Percentiles rank a stretch among this genome's conserved stretches.
phyloP scores from a whole-genome alignment of 2,329 filamentous ascomycete species.

The Didymosphaeria variabile region DNA sequence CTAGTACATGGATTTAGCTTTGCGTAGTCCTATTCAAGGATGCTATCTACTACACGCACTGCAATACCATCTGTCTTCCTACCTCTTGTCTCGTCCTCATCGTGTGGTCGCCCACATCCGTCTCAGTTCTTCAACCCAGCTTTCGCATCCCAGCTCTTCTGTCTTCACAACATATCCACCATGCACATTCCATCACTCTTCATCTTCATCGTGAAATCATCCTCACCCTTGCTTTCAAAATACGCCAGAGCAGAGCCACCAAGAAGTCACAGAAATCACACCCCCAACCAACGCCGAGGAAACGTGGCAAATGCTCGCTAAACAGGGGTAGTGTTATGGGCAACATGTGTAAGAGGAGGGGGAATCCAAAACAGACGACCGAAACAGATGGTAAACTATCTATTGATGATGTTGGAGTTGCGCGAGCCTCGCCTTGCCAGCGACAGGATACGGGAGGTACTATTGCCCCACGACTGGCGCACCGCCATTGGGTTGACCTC shows the following conservation, averaged over 20 bases:
- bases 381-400: constrained; percentile 28
- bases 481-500: constrained; percentile 33
- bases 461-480: constrained; percentile 25
- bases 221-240: constrained; percentile 1
- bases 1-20: neutral
- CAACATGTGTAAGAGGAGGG: constrained; percentile 24
- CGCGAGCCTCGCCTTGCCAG: neutral
- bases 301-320: constrained; percentile 43
- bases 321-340: constrained; percentile 19
- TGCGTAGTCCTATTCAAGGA: constrained; percentile 20
- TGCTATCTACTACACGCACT: constrained; percentile 30
- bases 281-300: constrained; percentile 25
- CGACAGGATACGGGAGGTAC: constrained; percentile 16
- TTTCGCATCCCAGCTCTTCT: neutral
- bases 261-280: neutral
- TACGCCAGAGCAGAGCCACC: constrained; percentile 18
- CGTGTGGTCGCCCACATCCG: constrained; percentile 10
- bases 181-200: neutral
- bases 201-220: neutral
- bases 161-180: constrained; percentile 1
- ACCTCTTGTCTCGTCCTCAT: neutral
- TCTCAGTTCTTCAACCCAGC: neutral
- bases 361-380: constrained; percentile 31
- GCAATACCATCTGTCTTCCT: neutral
- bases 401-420: constrained; percentile 15